Evolutionary conservation across 495 filamentous ascomycete species (phyloP).

Genomic region (Tuber microsphaerosporum): DNA sequence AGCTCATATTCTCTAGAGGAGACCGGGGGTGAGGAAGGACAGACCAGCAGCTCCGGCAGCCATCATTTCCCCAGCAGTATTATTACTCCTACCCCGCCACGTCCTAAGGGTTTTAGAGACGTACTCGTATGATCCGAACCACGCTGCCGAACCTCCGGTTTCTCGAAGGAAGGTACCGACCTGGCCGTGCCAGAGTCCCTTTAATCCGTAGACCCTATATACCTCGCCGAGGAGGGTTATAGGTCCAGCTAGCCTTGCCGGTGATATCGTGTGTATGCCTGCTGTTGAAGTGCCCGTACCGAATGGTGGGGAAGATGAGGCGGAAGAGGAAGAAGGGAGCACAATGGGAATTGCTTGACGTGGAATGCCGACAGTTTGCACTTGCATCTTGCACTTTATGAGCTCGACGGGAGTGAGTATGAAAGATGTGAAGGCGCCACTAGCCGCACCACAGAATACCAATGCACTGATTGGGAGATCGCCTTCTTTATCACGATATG

Average conservation of each 20-base stretch:
- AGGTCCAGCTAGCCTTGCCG: slow-evolving; percentile 46
- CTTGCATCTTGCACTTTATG: slow-evolving; percentile 98
- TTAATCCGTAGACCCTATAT: slow-evolving; percentile 68
- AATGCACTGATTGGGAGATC: slow-evolving; percentile 64
- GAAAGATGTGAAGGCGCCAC: slow-evolving; percentile 84
- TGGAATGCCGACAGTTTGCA: slow-evolving; percentile 43
- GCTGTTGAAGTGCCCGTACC: slow-evolving; percentile 19
- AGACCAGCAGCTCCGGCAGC: slow-evolving; percentile 38
- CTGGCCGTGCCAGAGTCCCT: slow-evolving; percentile 93
- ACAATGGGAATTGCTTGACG: slow-evolving; percentile 44
- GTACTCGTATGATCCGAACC: slow-evolving; percentile 93
- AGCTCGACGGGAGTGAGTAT: slow-evolving; percentile 92
- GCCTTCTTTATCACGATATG: slow-evolving; percentile 49
- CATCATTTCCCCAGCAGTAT: slow-evolving; percentile 36
- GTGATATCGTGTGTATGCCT: slow-evolving; percentile 30
- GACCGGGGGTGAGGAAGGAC: not conserved
- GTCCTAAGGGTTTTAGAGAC: slow-evolving; percentile 58
- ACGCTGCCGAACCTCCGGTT: slow-evolving; percentile 84
- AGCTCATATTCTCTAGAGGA: not conserved
- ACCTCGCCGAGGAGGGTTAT: slow-evolving; percentile 64
- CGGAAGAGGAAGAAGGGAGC: slow-evolving; percentile 31
- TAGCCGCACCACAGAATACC: slow-evolving; percentile 67
- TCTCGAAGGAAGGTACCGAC: slow-evolving; percentile 88
- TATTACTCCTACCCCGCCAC: slow-evolving; percentile 34
- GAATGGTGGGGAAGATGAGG: slow-evolving; percentile 12